phyloP scores from a whole-genome alignment of 768 basidiomycete genomes.

The Mycena venus region DNA sequence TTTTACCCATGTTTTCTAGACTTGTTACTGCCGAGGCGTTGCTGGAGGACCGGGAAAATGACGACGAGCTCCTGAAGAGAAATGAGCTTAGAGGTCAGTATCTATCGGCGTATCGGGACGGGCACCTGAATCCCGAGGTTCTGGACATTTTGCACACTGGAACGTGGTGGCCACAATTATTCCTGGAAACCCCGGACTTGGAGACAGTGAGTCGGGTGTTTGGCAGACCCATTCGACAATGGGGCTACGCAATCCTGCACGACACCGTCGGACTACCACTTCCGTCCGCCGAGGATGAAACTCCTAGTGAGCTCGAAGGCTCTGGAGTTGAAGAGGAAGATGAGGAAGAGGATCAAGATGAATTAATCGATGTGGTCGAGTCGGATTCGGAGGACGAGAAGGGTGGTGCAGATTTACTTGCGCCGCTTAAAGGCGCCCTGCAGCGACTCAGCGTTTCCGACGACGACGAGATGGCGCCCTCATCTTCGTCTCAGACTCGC shows the following conservation, averaged over 20 bases:
- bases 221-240: conserved; percentile 71
- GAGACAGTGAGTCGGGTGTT: conserved; percentile 77
- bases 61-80: conserved; percentile 38
- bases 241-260: conserved; percentile 78
- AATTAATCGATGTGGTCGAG: conserved; percentile 79
- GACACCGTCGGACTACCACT: conserved; percentile 74
- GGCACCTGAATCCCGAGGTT: conserved; percentile 67
- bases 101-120: conserved; percentile 73
- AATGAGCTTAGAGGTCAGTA: conserved; percentile 64
- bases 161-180: conserved; percentile 79
- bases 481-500: conserved; percentile 47
- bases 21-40: conserved; percentile 49
- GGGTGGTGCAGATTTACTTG: conserved; percentile 66
- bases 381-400: conserved; percentile 67
- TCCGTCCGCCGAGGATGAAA: conserved; percentile 40
- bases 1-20: conserved; percentile 67
- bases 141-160: conserved; percentile 73
- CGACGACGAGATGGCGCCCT: conserved; percentile 43
- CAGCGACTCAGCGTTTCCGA: conserved; percentile 66
- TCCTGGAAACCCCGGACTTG: conserved; percentile 83
- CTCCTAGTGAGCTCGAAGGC: conserved; percentile 8
- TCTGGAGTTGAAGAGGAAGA: conserved; percentile 44
- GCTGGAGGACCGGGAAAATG: conserved; percentile 43
- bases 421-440: conserved; percentile 77
- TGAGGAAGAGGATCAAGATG: conserved; percentile 61